Conservation (phyloP, 176 grass and related monocot species). For the Puya raimondii region DNA sequence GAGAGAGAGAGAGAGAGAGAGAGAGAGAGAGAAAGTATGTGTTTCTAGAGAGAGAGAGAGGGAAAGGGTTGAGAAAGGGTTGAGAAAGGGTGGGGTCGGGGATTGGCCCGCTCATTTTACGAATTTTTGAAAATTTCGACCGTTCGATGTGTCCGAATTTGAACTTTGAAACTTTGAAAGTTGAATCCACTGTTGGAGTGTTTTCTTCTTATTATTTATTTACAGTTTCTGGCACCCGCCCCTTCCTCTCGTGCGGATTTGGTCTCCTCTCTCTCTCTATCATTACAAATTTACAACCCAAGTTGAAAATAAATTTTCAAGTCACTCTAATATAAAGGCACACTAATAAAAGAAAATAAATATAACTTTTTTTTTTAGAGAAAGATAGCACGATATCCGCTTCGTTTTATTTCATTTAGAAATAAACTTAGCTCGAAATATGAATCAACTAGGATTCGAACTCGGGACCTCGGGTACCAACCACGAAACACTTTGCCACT, state of each 20-base stretch:
- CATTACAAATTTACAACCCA: no score
- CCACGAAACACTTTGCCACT: no score
- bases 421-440: no score
- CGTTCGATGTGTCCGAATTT: conserved; percentile 7
- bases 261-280: no score
- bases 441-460: no score
- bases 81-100: background rate
- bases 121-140: conserved; percentile 2
- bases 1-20: background rate
- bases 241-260: background rate
- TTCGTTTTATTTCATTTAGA: no score
- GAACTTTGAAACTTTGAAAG: conserved; percentile 26
- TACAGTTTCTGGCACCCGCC: background rate
- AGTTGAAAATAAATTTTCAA: no score
- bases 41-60: background rate
- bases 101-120: conserved; percentile 26
- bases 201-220: conserved; percentile 7
- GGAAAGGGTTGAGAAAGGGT: background rate
- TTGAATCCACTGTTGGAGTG: conserved; percentile 17
- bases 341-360: no score
- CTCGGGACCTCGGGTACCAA: no score
- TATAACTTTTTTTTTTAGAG: no score
- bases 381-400: no score
- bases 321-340: no score
- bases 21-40: background rate